Evolutionary conservation across 1,284 basidiomycete genomes (phyloP).

Genomic region (Austroboletus novae-zelandiae): DNA sequence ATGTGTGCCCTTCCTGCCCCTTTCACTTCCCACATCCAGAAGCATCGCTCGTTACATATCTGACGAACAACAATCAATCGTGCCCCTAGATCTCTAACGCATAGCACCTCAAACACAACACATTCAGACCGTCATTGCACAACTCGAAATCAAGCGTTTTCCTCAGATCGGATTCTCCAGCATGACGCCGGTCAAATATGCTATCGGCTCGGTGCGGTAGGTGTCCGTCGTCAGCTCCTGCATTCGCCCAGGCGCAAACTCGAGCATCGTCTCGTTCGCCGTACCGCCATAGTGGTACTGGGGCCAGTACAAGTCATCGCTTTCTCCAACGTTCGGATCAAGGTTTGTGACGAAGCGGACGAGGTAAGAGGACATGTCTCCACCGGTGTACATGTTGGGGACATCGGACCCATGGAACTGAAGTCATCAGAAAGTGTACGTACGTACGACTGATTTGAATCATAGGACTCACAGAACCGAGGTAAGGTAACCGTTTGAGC

Average conservation of each 20-base stretch:
- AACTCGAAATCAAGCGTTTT: too few relatives aligned
- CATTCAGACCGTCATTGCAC: too few relatives aligned
- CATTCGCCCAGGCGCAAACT: conserved; percentile 30
- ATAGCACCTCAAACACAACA: too few relatives aligned
- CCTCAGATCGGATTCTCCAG: not conserved
- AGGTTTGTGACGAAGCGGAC: conserved; percentile 43
- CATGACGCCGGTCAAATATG: not conserved
- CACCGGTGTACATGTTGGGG: conserved; percentile 34
- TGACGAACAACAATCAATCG: too few relatives aligned
- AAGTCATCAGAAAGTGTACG: not conserved
- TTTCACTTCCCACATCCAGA: too few relatives aligned
- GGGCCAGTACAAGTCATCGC: conserved; percentile 45
- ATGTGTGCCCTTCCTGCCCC: too few relatives aligned
- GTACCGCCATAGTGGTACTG: conserved; percentile 35
- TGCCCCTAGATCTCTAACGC: too few relatives aligned
- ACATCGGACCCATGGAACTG: conserved; percentile 42
- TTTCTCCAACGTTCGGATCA: conserved; percentile 44
- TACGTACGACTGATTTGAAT: not conserved
- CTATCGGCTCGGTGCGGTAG: not conserved
- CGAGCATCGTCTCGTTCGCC: conserved; percentile 39
- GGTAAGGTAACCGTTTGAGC: not conserved
- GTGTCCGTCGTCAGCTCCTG: not conserved
- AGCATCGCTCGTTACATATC: too few relatives aligned
- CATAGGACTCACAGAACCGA: not conserved
- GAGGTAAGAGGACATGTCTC: conserved; percentile 41